Conservation (phyloP, 2,329 filamentous ascomycete species). For the Diaporthe aspalathi region DNA sequence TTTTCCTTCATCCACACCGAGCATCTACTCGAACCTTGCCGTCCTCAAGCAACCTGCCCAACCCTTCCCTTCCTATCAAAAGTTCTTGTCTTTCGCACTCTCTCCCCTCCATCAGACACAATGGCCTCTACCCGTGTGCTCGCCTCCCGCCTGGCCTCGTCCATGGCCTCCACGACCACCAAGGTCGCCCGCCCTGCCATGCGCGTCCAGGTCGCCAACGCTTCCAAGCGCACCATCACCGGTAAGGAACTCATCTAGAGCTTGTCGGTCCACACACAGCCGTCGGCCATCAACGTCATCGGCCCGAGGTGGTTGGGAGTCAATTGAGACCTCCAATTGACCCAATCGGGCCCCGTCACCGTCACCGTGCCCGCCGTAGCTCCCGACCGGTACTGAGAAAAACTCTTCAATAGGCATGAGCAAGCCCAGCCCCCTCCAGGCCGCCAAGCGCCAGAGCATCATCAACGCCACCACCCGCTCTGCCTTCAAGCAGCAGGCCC, state of each 20-base stretch:
- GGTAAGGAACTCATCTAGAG: slow-evolving; percentile 62
- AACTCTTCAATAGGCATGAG: slow-evolving; percentile 58
- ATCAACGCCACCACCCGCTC: slow-evolving; percentile 74
- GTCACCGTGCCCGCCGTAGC: slow-evolving; percentile 27
- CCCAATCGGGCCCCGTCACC: slow-evolving; percentile 26
- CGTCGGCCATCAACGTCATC: slow-evolving; percentile 39
- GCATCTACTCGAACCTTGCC: slow-evolving; percentile 44
- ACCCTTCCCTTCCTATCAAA: slow-evolving; percentile 51
- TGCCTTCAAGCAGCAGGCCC: slow-evolving; percentile 69
- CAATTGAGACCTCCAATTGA: slow-evolving; percentile 52
- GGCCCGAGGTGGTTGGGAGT: slow-evolving; percentile 27
- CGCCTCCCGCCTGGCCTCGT: slow-evolving; percentile 80
- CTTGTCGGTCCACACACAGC: slow-evolving; percentile 40
- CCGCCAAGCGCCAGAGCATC: slow-evolving; percentile 80
- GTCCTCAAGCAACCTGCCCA: slow-evolving; percentile 43
- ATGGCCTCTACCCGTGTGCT: slow-evolving; percentile 84
- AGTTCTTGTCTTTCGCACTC: slow-evolving; percentile 54
- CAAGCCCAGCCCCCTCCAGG: slow-evolving; percentile 73
- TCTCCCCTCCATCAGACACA: slow-evolving; percentile 69
- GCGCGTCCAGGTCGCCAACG: slow-evolving; percentile 71
- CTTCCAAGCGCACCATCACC: slow-evolving; percentile 81
- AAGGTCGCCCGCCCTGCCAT: slow-evolving; percentile 83
- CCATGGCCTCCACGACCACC: slow-evolving; percentile 79
- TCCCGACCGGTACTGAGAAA: slow-evolving; percentile 40
- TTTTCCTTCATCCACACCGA: slow-evolving; percentile 40